These are phyloP conservation scores for Gillenia trifoliata DNA, from an alignment of 306 rosid species.

Conservation along the genomic window DNA sequence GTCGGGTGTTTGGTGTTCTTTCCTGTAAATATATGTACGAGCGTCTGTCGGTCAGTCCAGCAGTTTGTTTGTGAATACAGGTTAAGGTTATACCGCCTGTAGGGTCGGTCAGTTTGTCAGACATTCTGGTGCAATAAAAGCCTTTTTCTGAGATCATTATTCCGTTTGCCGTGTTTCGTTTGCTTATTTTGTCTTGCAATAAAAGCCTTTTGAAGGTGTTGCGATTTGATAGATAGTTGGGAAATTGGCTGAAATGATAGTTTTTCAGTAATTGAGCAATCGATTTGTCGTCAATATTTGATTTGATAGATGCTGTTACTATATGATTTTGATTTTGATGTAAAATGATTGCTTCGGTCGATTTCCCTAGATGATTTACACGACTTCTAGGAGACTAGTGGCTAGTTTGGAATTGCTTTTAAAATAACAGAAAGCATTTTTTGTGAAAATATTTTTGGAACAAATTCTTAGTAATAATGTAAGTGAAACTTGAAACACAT, in stretches of 20 bases:
- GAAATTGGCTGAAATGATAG: background rate
- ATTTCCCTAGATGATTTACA: no score
- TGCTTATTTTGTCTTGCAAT: background rate
- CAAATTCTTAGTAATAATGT: no score
- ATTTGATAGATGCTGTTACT: background rate
- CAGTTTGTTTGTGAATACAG: slow-evolving; percentile 42
- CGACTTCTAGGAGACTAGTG: no score
- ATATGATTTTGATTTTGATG: background rate
- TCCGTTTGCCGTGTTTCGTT: slow-evolving; percentile 1
- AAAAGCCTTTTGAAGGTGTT: background rate
- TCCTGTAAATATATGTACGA: slow-evolving; percentile 52
- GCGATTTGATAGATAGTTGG: background rate
- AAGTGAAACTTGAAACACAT: no score
- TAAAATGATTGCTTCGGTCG: background rate
- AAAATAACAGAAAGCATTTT: no score
- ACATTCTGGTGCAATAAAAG: slow-evolving; percentile 46
- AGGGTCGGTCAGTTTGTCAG: slow-evolving; percentile 37
- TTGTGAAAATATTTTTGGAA: no score
- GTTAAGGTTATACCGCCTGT: slow-evolving; percentile 39
- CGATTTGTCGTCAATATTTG: background rate
- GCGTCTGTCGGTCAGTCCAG: slow-evolving; percentile 26
- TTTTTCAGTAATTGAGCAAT: background rate
- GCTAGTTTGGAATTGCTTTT: no score
- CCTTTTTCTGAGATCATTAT: slow-evolving; percentile 28
- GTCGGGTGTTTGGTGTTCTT: slow-evolving; percentile 51